These are phyloP conservation scores for Curvularia sp. DNA, from an alignment of 2,329 filamentous ascomycete genomes.

Conservation along the genomic window DNA sequence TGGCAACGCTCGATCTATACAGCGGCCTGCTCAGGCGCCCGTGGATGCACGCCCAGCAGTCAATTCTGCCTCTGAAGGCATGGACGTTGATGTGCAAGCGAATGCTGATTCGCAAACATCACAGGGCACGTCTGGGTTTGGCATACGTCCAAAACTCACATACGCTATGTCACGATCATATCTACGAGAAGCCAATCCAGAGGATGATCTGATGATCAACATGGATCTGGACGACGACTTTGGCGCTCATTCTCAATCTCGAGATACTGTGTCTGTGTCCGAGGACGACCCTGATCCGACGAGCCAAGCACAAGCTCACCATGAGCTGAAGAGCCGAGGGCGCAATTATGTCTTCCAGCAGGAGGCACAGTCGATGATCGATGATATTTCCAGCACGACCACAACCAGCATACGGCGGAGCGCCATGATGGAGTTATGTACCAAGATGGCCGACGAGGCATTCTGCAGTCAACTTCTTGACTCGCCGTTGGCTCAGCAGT, in stretches of 20 bases:
- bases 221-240: constrained; percentile 42
- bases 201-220: constrained; percentile 49
- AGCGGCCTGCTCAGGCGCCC: not conserved
- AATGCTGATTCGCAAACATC: constrained; percentile 39
- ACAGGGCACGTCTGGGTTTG: constrained; percentile 27
- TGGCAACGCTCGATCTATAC: not conserved
- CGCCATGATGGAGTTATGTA: constrained; percentile 63
- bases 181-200: constrained; percentile 60
- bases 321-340: constrained; percentile 67
- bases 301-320: constrained; percentile 63
- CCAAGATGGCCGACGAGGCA: constrained; percentile 63
- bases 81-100: constrained; percentile 31
- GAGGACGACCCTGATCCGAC: constrained; percentile 54
- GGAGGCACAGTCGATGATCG: constrained; percentile 63
- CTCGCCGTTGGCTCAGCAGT: constrained; percentile 71
- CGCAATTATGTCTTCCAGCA: constrained; percentile 64
- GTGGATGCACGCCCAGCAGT: not conserved
- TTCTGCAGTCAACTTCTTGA: constrained; percentile 76
- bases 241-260: constrained; percentile 25
- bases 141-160: constrained; percentile 58
- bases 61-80: constrained; percentile 17
- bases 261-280: constrained; percentile 33
- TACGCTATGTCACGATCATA: constrained; percentile 68
- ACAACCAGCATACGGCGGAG: constrained; percentile 57
- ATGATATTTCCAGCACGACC: constrained; percentile 62